phyloP scores from a whole-genome alignment of 148 eudicot genomes.

The Dianthus caryophyllus region DNA sequence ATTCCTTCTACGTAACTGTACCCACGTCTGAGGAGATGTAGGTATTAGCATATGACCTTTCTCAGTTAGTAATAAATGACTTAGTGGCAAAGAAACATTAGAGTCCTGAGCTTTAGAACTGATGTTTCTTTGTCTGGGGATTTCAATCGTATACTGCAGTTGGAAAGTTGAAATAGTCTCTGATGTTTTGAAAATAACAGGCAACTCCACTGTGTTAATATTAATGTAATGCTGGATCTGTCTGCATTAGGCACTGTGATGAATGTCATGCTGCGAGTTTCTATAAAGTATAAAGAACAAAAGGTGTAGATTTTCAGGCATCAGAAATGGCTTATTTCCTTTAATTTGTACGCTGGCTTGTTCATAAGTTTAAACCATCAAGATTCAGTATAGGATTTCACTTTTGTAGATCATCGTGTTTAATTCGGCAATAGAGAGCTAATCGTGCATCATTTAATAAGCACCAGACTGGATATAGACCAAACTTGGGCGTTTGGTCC shows the following conservation, averaged over 20 bases:
- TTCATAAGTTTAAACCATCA: neutral
- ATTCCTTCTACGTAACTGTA: neutral
- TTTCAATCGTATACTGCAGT: neutral
- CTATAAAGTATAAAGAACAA: neutral
- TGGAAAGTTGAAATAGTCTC: neutral
- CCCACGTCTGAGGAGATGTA: neutral
- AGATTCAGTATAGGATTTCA: neutral
- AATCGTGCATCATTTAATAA: neutral
- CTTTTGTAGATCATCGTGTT: neutral
- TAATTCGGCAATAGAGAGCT: neutral
- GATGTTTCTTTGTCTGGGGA: neutral
- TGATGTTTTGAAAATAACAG: slow-evolving; percentile 2
- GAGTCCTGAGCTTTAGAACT: neutral
- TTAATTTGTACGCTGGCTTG: neutral
- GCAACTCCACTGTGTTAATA: neutral
- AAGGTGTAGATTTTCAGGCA: neutral
- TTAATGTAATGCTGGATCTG: neutral
- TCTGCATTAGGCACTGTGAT: neutral
- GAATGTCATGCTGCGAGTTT: neutral
- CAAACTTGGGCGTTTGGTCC: neutral
- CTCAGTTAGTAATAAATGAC: slow-evolving; percentile 4
- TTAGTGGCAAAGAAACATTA: neutral
- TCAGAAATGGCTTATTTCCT: neutral
- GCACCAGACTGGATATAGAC: neutral
- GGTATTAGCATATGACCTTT: neutral